Conservation (phyloP, 192 early-diverging fungal species). For the Coemansia sp. region DNA sequence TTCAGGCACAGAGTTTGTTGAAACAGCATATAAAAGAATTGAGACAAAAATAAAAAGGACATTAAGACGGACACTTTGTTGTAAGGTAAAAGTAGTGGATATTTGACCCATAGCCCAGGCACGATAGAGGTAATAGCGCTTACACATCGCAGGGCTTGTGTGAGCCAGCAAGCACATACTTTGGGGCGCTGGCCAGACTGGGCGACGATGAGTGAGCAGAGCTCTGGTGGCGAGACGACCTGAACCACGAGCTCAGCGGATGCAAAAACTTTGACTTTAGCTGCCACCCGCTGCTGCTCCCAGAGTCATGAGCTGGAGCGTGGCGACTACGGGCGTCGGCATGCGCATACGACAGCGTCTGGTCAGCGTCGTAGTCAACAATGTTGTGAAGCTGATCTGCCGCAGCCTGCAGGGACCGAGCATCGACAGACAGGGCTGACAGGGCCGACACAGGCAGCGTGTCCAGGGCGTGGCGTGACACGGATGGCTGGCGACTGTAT, state of each 20-base stretch:
- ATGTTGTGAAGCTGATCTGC: background rate
- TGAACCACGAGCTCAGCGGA: constrained; percentile 52
- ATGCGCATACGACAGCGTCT: constrained; percentile 8
- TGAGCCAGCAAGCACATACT: constrained; percentile 6
- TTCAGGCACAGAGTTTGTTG: background rate
- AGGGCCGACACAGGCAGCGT: constrained; percentile 3
- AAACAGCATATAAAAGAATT: background rate
- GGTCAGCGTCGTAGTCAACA: constrained; percentile 9
- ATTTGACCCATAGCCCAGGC: background rate
- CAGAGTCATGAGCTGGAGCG: constrained; percentile 3
- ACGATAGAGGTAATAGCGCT: background rate
- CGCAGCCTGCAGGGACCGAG: background rate
- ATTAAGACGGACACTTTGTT: background rate
- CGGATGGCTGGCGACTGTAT: constrained; percentile 11
- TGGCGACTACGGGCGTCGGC: background rate
- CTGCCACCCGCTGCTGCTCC: constrained; percentile 34
- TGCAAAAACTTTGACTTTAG: constrained; percentile 45
- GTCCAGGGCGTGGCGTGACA: background rate
- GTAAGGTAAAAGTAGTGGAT: background rate
- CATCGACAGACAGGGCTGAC: background rate
- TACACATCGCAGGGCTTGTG: background rate
- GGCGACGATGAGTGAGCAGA: background rate
- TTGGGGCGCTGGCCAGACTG: constrained; percentile 3
- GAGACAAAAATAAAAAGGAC: background rate
- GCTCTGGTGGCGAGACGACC: constrained; percentile 39